These are phyloP conservation scores for Aureobasidium sp. DNA, from an alignment of 2,329 filamentous ascomycete genomes.

Conservation along the genomic window DNA sequence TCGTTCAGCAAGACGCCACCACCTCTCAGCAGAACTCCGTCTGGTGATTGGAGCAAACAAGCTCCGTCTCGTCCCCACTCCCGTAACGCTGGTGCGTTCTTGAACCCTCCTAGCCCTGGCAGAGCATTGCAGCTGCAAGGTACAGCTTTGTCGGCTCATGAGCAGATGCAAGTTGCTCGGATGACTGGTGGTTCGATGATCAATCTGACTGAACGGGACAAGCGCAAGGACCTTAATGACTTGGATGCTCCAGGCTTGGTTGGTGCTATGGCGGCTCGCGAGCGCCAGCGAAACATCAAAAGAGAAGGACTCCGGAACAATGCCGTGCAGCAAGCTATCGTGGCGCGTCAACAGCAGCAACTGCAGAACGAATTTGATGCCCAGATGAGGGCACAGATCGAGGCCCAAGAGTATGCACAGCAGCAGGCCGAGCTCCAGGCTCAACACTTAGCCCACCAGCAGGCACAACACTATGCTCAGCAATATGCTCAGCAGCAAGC, in stretches of 20 bases:
- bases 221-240: conserved; percentile 28
- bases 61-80: conserved; percentile 44
- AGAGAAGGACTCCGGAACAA: conserved; percentile 58
- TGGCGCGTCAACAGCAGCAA: conserved; percentile 45
- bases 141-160: conserved; percentile 67
- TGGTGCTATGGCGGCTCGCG: conserved; percentile 70
- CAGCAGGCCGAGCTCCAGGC: conserved; percentile 22
- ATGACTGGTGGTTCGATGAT: conserved; percentile 73
- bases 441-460: conserved; percentile 21
- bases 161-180: conserved; percentile 82
- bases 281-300: conserved; percentile 68
- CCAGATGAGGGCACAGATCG: conserved; percentile 32
- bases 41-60: conserved; percentile 22
- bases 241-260: conserved; percentile 49
- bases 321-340: conserved; percentile 65
- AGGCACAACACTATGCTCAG: conserved; percentile 25
- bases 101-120: conserved; percentile 33
- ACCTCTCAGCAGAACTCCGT: conserved; percentile 26
- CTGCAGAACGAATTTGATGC: conserved; percentile 30
- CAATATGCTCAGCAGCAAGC: conserved; percentile 13
- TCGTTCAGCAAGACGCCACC: conserved; percentile 22
- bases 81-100: conserved; percentile 48
- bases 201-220: conserved; percentile 51
- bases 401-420: conserved; percentile 29
- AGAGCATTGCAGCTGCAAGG: conserved; percentile 37